Evolutionary conservation across 768 basidiomycete genomes (phyloP).

Genomic region (Ramaria sp.): DNA sequence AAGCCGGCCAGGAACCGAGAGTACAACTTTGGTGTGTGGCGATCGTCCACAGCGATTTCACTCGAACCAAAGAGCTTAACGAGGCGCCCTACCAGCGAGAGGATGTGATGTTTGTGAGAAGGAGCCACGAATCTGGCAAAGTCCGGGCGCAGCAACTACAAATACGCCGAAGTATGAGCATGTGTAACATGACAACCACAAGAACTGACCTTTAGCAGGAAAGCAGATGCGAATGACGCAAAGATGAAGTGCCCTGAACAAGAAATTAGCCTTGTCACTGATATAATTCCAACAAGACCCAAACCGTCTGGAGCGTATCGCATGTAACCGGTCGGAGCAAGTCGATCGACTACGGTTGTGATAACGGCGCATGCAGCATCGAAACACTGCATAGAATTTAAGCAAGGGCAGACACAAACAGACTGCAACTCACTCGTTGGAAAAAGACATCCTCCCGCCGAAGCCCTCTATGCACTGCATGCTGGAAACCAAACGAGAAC

Average conservation of each 20-base stretch:
- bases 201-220: slow-evolving; percentile 43
- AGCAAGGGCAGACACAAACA: background rate
- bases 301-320: slow-evolving; percentile 40
- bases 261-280: background rate
- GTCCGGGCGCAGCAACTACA: slow-evolving; percentile 42
- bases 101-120: slow-evolving; percentile 26
- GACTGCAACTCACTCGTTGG: slow-evolving; percentile 14
- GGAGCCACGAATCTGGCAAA: slow-evolving; percentile 31
- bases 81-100: slow-evolving; percentile 30
- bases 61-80: slow-evolving; percentile 36
- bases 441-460: slow-evolving; percentile 33
- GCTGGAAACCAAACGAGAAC: slow-evolving; percentile 43
- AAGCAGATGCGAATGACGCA: slow-evolving; percentile 47
- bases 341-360: slow-evolving; percentile 36
- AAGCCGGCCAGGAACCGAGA: slow-evolving; percentile 43
- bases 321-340: slow-evolving; percentile 43
- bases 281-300: background rate
- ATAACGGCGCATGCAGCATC: slow-evolving; percentile 48
- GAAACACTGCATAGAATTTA: slow-evolving; percentile 26
- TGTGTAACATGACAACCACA: background rate
- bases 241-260: slow-evolving; percentile 17
- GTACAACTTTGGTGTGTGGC: slow-evolving; percentile 47
- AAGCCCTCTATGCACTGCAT: slow-evolving; percentile 29
- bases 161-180: slow-evolving; percentile 1
- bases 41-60: slow-evolving; percentile 42